Evolutionary conservation across 1,139 yeast species (phyloP).

Genomic region (Hansenula lynferdii): DNA sequence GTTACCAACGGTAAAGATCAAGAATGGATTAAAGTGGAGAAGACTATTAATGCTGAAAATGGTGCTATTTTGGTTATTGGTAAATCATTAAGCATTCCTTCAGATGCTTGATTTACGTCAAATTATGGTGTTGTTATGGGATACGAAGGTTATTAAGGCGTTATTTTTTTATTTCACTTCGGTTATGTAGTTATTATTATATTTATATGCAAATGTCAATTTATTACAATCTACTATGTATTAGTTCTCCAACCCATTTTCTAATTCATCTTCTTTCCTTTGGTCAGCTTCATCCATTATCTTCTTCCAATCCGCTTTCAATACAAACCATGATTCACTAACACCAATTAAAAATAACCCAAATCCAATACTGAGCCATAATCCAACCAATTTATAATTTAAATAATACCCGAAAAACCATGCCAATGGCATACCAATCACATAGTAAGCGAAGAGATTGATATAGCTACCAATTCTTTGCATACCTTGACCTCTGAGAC

Average conservation of each 20-base stretch:
- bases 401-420: slow-evolving; percentile 53
- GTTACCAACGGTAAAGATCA: slow-evolving; percentile 31
- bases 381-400: slow-evolving; percentile 55
- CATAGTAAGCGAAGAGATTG: slow-evolving; percentile 71
- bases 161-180: background rate
- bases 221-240: background rate
- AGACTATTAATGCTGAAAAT: slow-evolving; percentile 46
- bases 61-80: slow-evolving; percentile 54
- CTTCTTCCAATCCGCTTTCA: slow-evolving; percentile 49
- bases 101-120: background rate
- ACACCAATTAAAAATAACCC: slow-evolving; percentile 71
- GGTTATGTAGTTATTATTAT: background rate
- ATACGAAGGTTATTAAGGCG: background rate
- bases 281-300: slow-evolving; percentile 41
- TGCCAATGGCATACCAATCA: slow-evolving; percentile 67
- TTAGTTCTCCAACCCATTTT: slow-evolving; percentile 3
- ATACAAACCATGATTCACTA: slow-evolving; percentile 48
- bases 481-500: slow-evolving; percentile 80
- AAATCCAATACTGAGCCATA: slow-evolving; percentile 85
- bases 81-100: slow-evolving; percentile 23
- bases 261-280: slow-evolving; percentile 26
- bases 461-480: slow-evolving; percentile 81
- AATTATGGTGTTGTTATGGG: background rate
- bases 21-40: slow-evolving; percentile 34
- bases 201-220: background rate